Evolutionary conservation across 371 early-diverging fungal genomes (phyloP), one percentile per base, ranked within the genome.

Genomic region (Capniomyces stellatus): DNA sequence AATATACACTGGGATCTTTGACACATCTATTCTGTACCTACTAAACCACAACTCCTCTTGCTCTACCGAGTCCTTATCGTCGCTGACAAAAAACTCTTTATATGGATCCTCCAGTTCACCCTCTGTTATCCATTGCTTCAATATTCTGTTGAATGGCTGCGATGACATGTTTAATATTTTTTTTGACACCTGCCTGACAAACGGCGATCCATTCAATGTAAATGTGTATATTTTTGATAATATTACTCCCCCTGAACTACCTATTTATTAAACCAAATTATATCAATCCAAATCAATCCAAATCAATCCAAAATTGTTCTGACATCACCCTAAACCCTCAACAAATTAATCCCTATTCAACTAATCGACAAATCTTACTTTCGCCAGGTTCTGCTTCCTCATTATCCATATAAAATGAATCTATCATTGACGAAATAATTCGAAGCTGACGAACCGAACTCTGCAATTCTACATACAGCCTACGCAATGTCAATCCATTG

Each of bases 31-130:
- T 0, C 60, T 62, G 64, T 89, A 93, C 63, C 82, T 77, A n/a
- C 57, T 55, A 35, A 77, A 74, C 96, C 96, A 96, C 54, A 51
- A 58, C 51, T 56, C 58, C 30, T 46, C 53, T 39, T 4, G 6
- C 6, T 25, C 24, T 27, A n/a, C n/a, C 24, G 51, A 51, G 30
- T 31, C 52, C 18, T 52, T 57, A 44, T 58, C 50, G 43, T 55
- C 55, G 31, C 56, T 31, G 12, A 94, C 85, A 66, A 94, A 94
- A 61, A 93, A 96, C 69, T 96, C 97, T 21, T 70, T 71, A 63
- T 83, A 82, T n/a, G 90, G 92, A 59, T 96, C 97, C 23, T 83
- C 82, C 29, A 96, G 68, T 64, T 91, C 92, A 15, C 97, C 97
- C 58, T 89, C 88, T 46, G 83, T 87, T 19, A 96, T 78, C 97